Base-by-base conservation (phyloP, 2,329 filamentous ascomycete genomes). In the Tolypocladium pustulatum region DNA sequence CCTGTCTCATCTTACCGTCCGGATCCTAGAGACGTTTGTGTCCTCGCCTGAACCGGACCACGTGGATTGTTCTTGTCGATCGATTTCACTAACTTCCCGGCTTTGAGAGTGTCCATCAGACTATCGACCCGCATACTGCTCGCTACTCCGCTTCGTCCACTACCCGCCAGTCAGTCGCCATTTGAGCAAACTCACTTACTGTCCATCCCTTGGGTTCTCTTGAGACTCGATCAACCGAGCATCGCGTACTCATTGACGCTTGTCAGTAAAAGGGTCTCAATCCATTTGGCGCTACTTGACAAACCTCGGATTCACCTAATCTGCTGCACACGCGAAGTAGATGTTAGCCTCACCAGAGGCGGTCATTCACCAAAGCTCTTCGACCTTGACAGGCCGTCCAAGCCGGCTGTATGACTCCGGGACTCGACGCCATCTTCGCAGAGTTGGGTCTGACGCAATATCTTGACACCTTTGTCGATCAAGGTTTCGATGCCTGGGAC, bases 401-500 rank as follows among this genome's bases (percentile, higher is more conserved):
- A 62, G 58, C 62, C 62, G 66, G 58, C 68, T 69, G 64, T 61
- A 76, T 76, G 75, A 83, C 80, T 79, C 75, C 74, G 63, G 81
- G 84, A 71, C 77, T 94, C 67, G 82, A 79, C 64, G 73, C 79
- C 41, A 81, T 87, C 64, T 85, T 93, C 70, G 81, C 83, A 74
- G 87, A 89, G 78, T 79, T 93, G 78, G 89, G 89, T 69, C 80
- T 94, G 71, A 78, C 83, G 74, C 88, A 91, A 73, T 93, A 94
- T 75, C 81, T 89, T 60, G 80, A 86, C 64, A 75, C 78, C 58
- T 89, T 94, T 65, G 70, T 90, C 51, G 84, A 89, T 57, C 89
- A 93, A 72, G 90, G 90, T 3, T 94, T 94, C 71, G 90, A 94
- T 71, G 85, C 86, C 13, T 93, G 90, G 90, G 88, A 91, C 38